Evolutionary conservation across 2,329 filamentous ascomycete species (phyloP), one percentile per base, ranked within the genome.

Genomic region (Pyricularia pennisetigena): DNA sequence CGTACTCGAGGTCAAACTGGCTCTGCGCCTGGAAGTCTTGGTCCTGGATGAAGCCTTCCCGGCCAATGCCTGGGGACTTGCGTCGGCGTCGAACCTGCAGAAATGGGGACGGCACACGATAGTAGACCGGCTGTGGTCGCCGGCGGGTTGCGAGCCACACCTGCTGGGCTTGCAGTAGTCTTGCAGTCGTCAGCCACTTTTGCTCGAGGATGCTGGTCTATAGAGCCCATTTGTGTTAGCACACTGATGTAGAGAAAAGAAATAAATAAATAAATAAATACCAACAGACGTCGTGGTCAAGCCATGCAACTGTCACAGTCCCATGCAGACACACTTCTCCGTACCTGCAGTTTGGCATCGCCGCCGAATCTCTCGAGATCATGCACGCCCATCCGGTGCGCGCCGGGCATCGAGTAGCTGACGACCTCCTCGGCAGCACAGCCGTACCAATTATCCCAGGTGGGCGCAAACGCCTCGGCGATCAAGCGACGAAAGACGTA

Each of bases 291-390:
- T 35, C 32, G 32, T 35, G 32, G 32, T 12, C 32, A 35, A 35
- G 32, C 12, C 32, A 35, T 16, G 32, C 32, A 14, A 35, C 32
- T 35, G 10, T 3, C 32, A 35, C 30, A 7, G 32, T 14, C 32
- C 32, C 32, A 29, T 29, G 3, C 10, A 35, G 10, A 35, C 3
- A 12, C 32, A 35, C 2, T 14, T 35, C 12, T 35, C 28, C 64
- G 4, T 71, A 84, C 82, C 75, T 85, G 83, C 20, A 83, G 79
- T 10, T 72, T 70, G 2, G 79, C 77, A 68, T 82, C 78, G 1
- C 81, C 81, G 9, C 73, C 75, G 59, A 76, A 71, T 14, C 69
- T 64, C 14, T 69, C 65, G 12, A 26, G 12, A 35, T 73, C 70
- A 23, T 67, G 23, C 16, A 64, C 20, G 65, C 67, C 70, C 70